Base-by-base conservation (phyloP, 2,329 filamentous ascomycete genomes). In the Cladorrhinum sp. region DNA sequence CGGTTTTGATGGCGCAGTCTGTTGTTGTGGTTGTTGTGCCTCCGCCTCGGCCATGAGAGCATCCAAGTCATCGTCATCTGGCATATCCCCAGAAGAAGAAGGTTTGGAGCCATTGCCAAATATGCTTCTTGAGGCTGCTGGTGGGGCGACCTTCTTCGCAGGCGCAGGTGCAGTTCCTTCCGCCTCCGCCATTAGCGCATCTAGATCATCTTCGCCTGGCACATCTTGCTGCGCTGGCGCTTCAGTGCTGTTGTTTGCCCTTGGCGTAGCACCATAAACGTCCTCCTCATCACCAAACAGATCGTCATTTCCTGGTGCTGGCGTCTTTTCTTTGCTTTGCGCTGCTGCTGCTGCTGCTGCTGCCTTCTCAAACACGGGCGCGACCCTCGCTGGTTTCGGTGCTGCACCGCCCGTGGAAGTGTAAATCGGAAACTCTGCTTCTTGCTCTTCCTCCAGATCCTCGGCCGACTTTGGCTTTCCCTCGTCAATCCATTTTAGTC, bases 401-500 rank as follows among this genome's bases (percentile, higher is more conserved):
- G 60, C n/a, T n/a, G n/a, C n/a, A n/a, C n/a, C 64, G 50, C 72
- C 66, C 0, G 25, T 12, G 8, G 56, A 32, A 27, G 56, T 54
- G 29, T 60, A 67, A 66, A 32, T 68, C 67, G 20, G 70, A 66
- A 29, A 71, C 66, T 64, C 70, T 64, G 22, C 67, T 2, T 74
- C 72, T 2, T 73, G 72, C 1, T 69, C 68, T 2, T 76, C 71
- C 0, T 72, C 72, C n/a, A n/a, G n/a, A 12, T 67, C 68, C 1
- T 70, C 66, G 0, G 63, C 57, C 59, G 50, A 65, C 51, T 76
- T 83, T 0, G 86, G 85, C 65, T 84, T 89, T 8, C 83, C 79
- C 72, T 96, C 90, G 59, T 93, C 85, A 66, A 98, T 93, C 90
- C 92, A 96, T 64, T 90, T 86, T 72, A 85, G 85, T 62, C 93